Base-by-base conservation (phyloP, 1,284 basidiomycete genomes). In the Irpex lacteus region DNA sequence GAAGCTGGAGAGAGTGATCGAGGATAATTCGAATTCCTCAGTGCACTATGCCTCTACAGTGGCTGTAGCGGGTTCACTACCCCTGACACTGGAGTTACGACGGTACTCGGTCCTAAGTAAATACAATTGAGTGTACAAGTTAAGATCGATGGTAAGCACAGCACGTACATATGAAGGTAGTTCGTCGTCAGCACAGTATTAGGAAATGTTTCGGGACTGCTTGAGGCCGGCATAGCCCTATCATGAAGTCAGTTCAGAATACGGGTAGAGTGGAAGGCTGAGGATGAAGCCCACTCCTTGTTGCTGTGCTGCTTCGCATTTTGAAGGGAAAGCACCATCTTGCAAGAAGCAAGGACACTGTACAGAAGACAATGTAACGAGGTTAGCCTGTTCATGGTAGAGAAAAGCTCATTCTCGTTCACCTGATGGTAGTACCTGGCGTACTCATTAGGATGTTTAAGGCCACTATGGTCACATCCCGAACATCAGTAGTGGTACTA, bases 351-450 rank as follows among this genome's bases (percentile, higher is more conserved):
- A 13, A 60, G 50, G 11, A 60, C 59, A 34, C 59, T 60, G 34
- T 18, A 34, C 9, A 26, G 47, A 50, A 11, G 52, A 11, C 7
- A 18, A 18, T 18, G 50, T 52, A 18, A 26, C 19, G 26, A 32
- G 47, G 38, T 13, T 34, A 60, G 38, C 34, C 18, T 47, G 18
- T 8, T 36, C 26, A 26, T 26, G 26, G 26, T 26, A 26, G 26
- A 26, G 53, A 55, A 55, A 18, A 60, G 13, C 11, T 60, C n/a
- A 18, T 21, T 13, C 8, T 36, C 53, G 44, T n/a, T 32, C n/a
- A 60, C 60, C 60, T 60, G 50, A 54, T 54, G 18, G 60, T 60
- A 34, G 26, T 38, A 61, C 60, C 49, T 19, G 60, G 60, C 5
- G 52, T 47, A 36, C 32, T 53, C n/a, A 61, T 37, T 15, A 61